Evolutionary conservation across 148 eudicot species (phyloP).

Genomic region (Fallopia convolvulus): DNA sequence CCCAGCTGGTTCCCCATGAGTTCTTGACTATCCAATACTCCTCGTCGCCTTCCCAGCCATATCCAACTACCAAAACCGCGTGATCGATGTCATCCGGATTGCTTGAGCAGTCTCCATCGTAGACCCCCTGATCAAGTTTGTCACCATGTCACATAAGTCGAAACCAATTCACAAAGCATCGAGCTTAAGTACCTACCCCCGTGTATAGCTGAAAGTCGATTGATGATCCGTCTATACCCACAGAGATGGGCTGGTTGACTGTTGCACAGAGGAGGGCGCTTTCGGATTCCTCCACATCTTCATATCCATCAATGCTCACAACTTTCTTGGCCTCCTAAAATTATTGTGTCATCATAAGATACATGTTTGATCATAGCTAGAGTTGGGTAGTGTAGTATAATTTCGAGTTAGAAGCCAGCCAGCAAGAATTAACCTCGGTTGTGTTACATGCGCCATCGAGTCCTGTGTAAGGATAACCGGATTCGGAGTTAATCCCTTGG

Average conservation of each 20-base stretch:
- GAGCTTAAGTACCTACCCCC: constrained; percentile 32
- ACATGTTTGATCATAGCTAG: background rate
- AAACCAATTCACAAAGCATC: too few species aligned
- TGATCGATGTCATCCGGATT: constrained; percentile 53
- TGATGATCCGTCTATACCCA: constrained; percentile 43
- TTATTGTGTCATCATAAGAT: too few species aligned
- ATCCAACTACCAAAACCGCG: constrained; percentile 50
- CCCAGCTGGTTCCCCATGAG: constrained; percentile 76
- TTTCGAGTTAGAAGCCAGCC: background rate
- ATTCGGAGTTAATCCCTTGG: constrained; percentile 41
- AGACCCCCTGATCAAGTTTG: constrained; percentile 41
- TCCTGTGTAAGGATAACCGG: constrained; percentile 47
- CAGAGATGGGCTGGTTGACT: constrained; percentile 48
- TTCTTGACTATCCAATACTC: constrained; percentile 79
- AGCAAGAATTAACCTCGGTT: constrained; percentile 30
- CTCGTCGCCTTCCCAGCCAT: constrained; percentile 32
- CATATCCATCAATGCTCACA: constrained; percentile 41
- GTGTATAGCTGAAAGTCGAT: constrained; percentile 53
- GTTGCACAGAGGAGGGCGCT: constrained; percentile 42
- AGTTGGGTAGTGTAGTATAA: background rate
- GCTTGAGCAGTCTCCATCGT: constrained; percentile 53
- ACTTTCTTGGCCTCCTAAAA: constrained; percentile 28
- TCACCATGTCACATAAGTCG: too few species aligned
- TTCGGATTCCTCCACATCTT: constrained; percentile 38
- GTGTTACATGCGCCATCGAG: constrained; percentile 28